phyloP scores from a whole-genome alignment of 371 early-diverging fungal species.

The Rhizomucor miehei region DNA sequence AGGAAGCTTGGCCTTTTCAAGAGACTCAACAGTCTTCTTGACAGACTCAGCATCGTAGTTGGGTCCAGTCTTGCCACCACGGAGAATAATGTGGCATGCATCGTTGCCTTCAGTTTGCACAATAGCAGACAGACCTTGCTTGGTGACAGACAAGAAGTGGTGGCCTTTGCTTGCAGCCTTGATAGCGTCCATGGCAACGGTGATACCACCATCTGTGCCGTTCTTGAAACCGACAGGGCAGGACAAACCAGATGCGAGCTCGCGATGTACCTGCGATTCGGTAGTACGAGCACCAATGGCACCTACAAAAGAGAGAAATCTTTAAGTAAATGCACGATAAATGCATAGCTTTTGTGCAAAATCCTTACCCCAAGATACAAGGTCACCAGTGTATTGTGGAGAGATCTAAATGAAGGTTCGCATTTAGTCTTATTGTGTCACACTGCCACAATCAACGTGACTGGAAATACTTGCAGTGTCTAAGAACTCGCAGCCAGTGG shows the following conservation, averaged over 20 bases:
- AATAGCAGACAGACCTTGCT: slow-evolving; percentile 92
- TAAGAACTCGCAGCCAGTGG: slow-evolving; percentile 81
- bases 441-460: not conserved
- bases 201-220: slow-evolving; percentile 86
- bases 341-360: no score
- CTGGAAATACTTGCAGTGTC: slow-evolving; percentile 56
- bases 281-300: slow-evolving; percentile 94
- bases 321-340: not conserved
- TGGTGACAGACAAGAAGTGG: slow-evolving; percentile 93
- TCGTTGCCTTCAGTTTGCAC: slow-evolving; percentile 79
- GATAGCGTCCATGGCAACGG: slow-evolving; percentile 90
- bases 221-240: slow-evolving; percentile 96
- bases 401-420: slow-evolving; percentile 37
- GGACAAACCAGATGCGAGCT: slow-evolving; percentile 88
- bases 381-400: slow-evolving; percentile 82
- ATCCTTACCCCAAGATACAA: slow-evolving; percentile 77
- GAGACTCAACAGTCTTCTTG: slow-evolving; percentile 55
- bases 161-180: slow-evolving; percentile 83
- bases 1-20: slow-evolving; percentile 61
- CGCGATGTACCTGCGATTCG: slow-evolving; percentile 88
- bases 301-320: slow-evolving; percentile 22
- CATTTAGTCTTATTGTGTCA: not conserved
- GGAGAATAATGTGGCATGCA: slow-evolving; percentile 82
- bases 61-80: slow-evolving; percentile 87
- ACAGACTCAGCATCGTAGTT: slow-evolving; percentile 82